These are phyloP conservation scores for Aspergillaceae sp. DNA, from an alignment of 2,329 filamentous ascomycete species.

Conservation along the genomic window DNA sequence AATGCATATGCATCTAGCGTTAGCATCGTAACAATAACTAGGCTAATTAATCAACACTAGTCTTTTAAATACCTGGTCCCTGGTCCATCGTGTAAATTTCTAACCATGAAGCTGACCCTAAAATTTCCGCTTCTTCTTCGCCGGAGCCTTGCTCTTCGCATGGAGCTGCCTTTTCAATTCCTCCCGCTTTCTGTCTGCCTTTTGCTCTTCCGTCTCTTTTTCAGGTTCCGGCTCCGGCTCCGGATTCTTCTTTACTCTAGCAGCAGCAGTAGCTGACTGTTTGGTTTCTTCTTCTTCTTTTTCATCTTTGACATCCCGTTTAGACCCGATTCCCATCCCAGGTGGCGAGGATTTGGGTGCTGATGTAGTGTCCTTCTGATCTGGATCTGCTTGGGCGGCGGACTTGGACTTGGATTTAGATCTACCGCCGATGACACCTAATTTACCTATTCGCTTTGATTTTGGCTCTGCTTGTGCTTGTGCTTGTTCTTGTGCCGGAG, in stretches of 20 bases:
- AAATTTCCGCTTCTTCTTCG: constrained; percentile 52
- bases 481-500: too few relatives aligned
- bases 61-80: too few relatives aligned
- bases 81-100: not conserved
- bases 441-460: constrained; percentile 17
- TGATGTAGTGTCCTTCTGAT: too few relatives aligned
- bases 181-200: constrained; percentile 46
- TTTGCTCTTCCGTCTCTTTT: constrained; percentile 40
- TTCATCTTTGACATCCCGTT: constrained; percentile 5
- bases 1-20: too few relatives aligned
- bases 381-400: not conserved
- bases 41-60: too few relatives aligned
- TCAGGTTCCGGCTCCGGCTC: constrained; percentile 6
- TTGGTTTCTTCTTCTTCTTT: constrained; percentile 19
- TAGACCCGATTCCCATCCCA: not conserved
- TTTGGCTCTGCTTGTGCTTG: constrained; percentile 5
- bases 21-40: too few relatives aligned
- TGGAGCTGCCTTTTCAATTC: constrained; percentile 49
- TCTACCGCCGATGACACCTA: constrained; percentile 31
- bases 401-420: constrained; percentile 7
- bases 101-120: constrained; percentile 19
- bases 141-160: constrained; percentile 42
- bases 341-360: not conserved
- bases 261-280: constrained; percentile 24
- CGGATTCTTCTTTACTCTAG: constrained; percentile 6